Evolutionary conservation across 164 flowering plant species (phyloP), one percentile per base, ranked within the genome.

Genomic region (Litsea cubeba): DNA sequence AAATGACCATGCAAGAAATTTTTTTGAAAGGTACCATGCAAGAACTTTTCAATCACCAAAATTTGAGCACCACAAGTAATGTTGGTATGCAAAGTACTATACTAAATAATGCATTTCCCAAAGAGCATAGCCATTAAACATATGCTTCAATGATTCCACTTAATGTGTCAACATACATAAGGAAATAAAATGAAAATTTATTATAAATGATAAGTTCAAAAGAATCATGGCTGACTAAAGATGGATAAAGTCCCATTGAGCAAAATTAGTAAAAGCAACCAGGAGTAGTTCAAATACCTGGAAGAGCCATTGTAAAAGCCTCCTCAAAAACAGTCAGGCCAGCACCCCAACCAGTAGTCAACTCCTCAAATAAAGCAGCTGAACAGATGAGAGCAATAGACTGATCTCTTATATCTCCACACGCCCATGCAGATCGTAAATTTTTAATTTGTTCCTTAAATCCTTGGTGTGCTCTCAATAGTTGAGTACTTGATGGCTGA

Each of bases 391-490:
- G 85, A 78, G 98, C 97, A 79, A 83, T 67, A 50, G 95, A 88
- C 62, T 81, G 79, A 71, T 95, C 97, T 75, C 84, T 86, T 67
- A 91, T 79, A 68, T 73, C 76, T 71, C 97, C 97, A 74, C 80
- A 91, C 14, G 87, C 80, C 98, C 98, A 92, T 62, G 84, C 72
- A 70, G 89, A 80, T 72, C 84, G 77, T 58, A 86, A 69, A 58
- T 71, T 71, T 76, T 79, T 91, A 17, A 91, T 79, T 70, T 75
- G 84, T 69, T 95, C 98, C 79, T 83, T 91, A 77, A 86, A 93
- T 50, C 98, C 99, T 80, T 92, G 99, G 80, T 81, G 99, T 71
- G 99, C 95, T 84, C 87, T 93, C 25, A 93, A 87, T 73, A 88
- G 71, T 78, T 91, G 98, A 63, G 85, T 12, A 76, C 80, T 84